phyloP scores from a whole-genome alignment of 805 yeast species.

The Candida succiphila region DNA sequence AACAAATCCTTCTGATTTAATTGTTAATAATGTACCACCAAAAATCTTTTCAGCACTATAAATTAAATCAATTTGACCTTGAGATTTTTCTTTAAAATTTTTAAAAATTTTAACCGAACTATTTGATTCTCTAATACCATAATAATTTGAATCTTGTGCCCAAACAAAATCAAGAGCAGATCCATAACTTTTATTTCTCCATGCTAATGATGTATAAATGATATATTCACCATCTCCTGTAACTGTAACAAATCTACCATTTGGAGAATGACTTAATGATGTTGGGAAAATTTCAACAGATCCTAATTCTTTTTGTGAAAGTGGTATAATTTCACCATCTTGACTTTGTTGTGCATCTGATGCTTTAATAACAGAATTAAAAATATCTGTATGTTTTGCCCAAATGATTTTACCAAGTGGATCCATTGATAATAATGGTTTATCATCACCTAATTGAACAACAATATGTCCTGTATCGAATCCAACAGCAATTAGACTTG shows the following conservation, averaged over 20 bases:
- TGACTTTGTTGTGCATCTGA: conserved; percentile 50
- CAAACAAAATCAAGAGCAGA: conserved; percentile 86
- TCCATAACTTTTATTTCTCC: conserved; percentile 95
- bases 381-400: conserved; percentile 86
- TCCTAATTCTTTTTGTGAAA: conserved; percentile 89
- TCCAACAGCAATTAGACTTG: conserved; percentile 82
- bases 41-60: conserved; percentile 72
- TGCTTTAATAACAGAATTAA: conserved; percentile 66
- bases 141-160: conserved; percentile 85
- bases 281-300: conserved; percentile 89
- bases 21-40: conserved; percentile 84
- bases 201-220: conserved; percentile 91
- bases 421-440: conserved; percentile 91
- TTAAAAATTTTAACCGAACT: conserved; percentile 62
- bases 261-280: conserved; percentile 83
- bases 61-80: conserved; percentile 46
- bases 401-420: conserved; percentile 84
- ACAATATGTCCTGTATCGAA: conserved; percentile 93
- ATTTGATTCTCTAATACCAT: conserved; percentile 68
- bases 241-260: conserved; percentile 94
- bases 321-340: conserved; percentile 73
- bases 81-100: conserved; percentile 73
- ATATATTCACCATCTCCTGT: conserved; percentile 98
- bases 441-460: conserved; percentile 84
- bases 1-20: conserved; percentile 74